These are phyloP conservation scores for Cladosporium colombiae DNA, from an alignment of 2,329 filamentous ascomycete species.

Conservation along the genomic window DNA sequence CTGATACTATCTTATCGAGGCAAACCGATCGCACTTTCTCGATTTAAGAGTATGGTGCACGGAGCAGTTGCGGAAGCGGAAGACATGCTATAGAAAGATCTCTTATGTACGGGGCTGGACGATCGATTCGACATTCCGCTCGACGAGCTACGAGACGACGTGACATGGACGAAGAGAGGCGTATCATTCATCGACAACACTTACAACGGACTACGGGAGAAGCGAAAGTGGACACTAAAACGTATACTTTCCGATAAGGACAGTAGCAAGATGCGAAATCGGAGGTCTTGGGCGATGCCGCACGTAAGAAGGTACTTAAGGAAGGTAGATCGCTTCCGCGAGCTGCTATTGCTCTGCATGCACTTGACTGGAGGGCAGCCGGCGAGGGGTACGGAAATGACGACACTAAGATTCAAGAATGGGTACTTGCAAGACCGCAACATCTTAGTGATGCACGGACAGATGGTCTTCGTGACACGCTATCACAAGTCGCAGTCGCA, in stretches of 20 bases:
- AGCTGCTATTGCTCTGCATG: constrained; percentile 25
- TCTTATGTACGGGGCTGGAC: constrained; percentile 24
- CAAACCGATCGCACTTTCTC: constrained; percentile 21
- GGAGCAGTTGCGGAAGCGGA: constrained; percentile 23
- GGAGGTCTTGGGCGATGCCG: not conserved
- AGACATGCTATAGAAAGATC: constrained; percentile 25
- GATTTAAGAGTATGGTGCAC: constrained; percentile 27
- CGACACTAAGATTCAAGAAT: constrained; percentile 25
- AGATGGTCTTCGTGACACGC: constrained; percentile 26
- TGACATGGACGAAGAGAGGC: constrained; percentile 26
- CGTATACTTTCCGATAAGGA: constrained; percentile 17
- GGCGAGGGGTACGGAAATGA: constrained; percentile 27
- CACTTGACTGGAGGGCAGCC: constrained; percentile 23
- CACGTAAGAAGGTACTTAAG: constrained; percentile 20
- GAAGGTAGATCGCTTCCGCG: constrained; percentile 21
- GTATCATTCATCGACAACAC: constrained; percentile 27
- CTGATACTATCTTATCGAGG: not conserved
- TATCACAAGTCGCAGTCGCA: constrained; percentile 33
- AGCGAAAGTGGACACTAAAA: constrained; percentile 25
- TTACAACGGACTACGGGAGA: constrained; percentile 24
- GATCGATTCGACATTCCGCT: constrained; percentile 25
- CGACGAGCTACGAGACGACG: constrained; percentile 24
- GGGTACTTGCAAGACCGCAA: constrained; percentile 28
- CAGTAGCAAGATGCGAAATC: constrained; percentile 8
- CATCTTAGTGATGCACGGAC: constrained; percentile 27